Base-by-base conservation (phyloP, 352 stramenopile species). In the Lagenidium sp. region DNA sequence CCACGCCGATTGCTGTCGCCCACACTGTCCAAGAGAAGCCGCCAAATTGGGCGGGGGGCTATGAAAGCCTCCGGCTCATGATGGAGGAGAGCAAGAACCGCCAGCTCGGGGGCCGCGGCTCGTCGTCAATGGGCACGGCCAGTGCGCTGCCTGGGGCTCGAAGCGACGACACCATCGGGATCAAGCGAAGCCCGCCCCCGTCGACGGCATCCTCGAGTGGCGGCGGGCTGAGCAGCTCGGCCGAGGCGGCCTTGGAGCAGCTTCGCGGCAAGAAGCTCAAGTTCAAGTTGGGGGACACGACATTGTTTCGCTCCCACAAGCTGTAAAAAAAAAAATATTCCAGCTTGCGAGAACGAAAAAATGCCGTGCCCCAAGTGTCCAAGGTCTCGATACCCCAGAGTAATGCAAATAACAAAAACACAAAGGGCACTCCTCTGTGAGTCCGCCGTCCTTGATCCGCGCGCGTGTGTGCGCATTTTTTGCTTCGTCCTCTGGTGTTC, bases 221-320 rank as follows among this genome's bases (percentile, higher is more conserved):
- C n/a, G n/a, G n/a, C n/a, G n/a, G n/a, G n/a, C 36, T 42, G 12
- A 60, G 43, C 36, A 52, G 44, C 8, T 48, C 62, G 0, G 52
- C 55, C 4, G 69, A 84, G 36, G 56, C 67, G 0, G 46, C 60
- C 7, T 55, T 92, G 10, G 80, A 92, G 48, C 76, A 87, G 42
- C 55, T 88, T 28, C 78, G 78, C 4, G 76, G 79, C 60, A 92
- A 92, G 60, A 91, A 89, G 44, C 75, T 91, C 57, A 89, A 89
- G 60, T 79, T 91, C 44, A 87, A 85, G 51, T 79, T 87, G 66
- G 77, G 77, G 30, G 75, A 87, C 32, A 86, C 68, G 20, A 30
- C 35, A 35, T 64, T 72, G 8, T 77, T 92, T 47, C 71, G 71
- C 20, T 87, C 79, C n/a, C 74, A 88, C 50, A 87, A 91, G 47